These are phyloP conservation scores for Mucor lusitanicus DNA, from an alignment of 371 early-diverging fungal genomes.

Conservation along the genomic window DNA sequence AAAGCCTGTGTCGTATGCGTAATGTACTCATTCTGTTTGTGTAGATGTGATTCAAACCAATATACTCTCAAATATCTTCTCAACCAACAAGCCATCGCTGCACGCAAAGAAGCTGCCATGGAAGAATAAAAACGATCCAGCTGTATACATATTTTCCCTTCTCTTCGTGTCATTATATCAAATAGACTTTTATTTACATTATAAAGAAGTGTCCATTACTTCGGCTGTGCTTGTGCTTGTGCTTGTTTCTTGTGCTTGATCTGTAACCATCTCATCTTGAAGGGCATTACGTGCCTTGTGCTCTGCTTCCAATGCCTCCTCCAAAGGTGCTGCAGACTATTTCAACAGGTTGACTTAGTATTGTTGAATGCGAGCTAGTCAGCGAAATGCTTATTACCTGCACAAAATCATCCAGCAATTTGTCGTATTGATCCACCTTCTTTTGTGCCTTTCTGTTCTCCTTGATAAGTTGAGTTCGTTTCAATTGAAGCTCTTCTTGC, in stretches of 20 bases:
- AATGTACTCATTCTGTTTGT: slow-evolving; percentile 5
- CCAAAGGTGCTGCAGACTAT: slow-evolving; percentile 27
- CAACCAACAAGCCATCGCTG: slow-evolving; percentile 40
- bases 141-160: background rate
- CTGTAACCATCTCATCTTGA: background rate
- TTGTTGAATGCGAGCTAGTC: background rate
- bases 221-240: background rate
- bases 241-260: background rate
- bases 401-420: slow-evolving; percentile 45
- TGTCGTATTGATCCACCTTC: slow-evolving; percentile 45
- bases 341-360: background rate
- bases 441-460: slow-evolving; percentile 46
- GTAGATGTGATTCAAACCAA: slow-evolving; percentile 81
- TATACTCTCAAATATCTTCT: slow-evolving; percentile 76
- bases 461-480: slow-evolving; percentile 38
- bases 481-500: slow-evolving; percentile 36
- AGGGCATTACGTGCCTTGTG: background rate
- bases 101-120: slow-evolving; percentile 19
- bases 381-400: slow-evolving; percentile 37
- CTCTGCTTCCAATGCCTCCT: slow-evolving; percentile 23
- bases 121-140: slow-evolving; percentile 7
- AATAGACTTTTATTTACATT: slow-evolving; percentile 8
- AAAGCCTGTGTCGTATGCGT: background rate
- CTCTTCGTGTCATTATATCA: background rate
- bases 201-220: slow-evolving; percentile 21